A percentile compares a stretch with the other conserved stretches of the same genome.
Evolutionary conservation across 331 rosid species (phyloP).

Genomic region (Pyrus hybrid): DNA sequence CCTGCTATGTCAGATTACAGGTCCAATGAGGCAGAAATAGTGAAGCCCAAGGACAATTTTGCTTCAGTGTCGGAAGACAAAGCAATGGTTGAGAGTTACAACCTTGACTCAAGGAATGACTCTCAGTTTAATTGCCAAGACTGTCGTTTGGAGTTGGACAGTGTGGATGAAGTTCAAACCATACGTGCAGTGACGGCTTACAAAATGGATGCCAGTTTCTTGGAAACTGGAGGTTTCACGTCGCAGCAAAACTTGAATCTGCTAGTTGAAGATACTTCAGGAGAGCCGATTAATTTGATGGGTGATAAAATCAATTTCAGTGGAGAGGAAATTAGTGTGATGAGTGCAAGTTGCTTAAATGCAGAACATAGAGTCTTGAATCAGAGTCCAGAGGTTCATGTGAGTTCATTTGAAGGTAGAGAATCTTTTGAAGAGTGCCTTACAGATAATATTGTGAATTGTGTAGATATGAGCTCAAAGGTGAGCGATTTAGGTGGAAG

Average conservation of each 20-base stretch:
- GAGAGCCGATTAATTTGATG: background rate
- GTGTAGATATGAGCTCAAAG: background rate
- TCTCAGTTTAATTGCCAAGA: background rate
- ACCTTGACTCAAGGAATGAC: constrained; percentile 1
- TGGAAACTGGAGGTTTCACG: background rate
- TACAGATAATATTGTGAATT: background rate
- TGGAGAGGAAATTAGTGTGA: too few species aligned
- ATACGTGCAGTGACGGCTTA: background rate
- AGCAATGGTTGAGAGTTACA: constrained; percentile 10
- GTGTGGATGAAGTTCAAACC: background rate
- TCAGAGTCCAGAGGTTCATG: too few species aligned
- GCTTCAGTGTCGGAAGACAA: background rate
- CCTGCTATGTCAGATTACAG: background rate
- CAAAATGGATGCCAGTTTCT: background rate
- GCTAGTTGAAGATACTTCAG: constrained; percentile 5
- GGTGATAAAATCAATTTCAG: background rate
- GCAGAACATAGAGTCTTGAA: too few species aligned
- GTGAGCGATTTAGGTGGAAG: background rate
- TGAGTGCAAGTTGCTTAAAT: too few species aligned
- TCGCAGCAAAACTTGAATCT: background rate
- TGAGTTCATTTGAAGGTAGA: too few species aligned
- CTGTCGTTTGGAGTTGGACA: constrained; percentile 8
- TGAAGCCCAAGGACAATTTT: constrained; percentile 2
- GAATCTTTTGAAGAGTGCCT: too few species aligned
- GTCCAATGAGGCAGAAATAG: background rate